These are phyloP conservation scores for Neocucurbitaria cava DNA, from an alignment of 2,329 filamentous ascomycete genomes.

Conservation along the genomic window DNA sequence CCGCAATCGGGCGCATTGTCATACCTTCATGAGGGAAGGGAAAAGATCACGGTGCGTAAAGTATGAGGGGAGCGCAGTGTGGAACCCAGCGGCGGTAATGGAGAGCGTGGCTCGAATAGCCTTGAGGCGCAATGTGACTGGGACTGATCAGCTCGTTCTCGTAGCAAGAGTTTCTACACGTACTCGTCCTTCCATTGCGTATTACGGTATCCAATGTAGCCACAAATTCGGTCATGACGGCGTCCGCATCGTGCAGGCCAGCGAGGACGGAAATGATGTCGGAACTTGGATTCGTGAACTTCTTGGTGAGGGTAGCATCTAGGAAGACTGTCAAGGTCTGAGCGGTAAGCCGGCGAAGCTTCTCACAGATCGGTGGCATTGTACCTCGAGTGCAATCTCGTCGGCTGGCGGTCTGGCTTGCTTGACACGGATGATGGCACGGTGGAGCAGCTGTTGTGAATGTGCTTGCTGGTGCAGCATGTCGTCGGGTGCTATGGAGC, in stretches of 20 bases:
- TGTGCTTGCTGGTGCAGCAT: slow-evolving; percentile 77
- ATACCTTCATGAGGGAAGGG: slow-evolving; percentile 89
- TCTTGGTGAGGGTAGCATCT: slow-evolving; percentile 80
- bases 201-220: slow-evolving; percentile 82
- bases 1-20: background rate
- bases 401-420: slow-evolving; percentile 67
- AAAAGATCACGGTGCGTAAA: slow-evolving; percentile 95
- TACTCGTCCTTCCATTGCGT: slow-evolving; percentile 74
- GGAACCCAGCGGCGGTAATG: slow-evolving; percentile 91
- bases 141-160: slow-evolving; percentile 18
- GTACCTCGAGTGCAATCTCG: slow-evolving; percentile 85
- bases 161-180: slow-evolving; percentile 40
- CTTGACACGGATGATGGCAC: slow-evolving; percentile 74
- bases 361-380: slow-evolving; percentile 32
- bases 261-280: slow-evolving; percentile 91
- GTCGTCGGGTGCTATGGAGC: slow-evolving; percentile 74
- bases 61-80: slow-evolving; percentile 92
- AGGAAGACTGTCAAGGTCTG: slow-evolving; percentile 92
- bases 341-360: slow-evolving; percentile 51
- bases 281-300: slow-evolving; percentile 92
- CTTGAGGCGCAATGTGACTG: slow-evolving; percentile 77
- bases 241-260: slow-evolving; percentile 86
- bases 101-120: slow-evolving; percentile 83
- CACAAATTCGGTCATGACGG: slow-evolving; percentile 87
- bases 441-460: slow-evolving; percentile 78